Conservation (phyloP, 1,284 basidiomycete species). For the Ceratobasidium sp. region DNA sequence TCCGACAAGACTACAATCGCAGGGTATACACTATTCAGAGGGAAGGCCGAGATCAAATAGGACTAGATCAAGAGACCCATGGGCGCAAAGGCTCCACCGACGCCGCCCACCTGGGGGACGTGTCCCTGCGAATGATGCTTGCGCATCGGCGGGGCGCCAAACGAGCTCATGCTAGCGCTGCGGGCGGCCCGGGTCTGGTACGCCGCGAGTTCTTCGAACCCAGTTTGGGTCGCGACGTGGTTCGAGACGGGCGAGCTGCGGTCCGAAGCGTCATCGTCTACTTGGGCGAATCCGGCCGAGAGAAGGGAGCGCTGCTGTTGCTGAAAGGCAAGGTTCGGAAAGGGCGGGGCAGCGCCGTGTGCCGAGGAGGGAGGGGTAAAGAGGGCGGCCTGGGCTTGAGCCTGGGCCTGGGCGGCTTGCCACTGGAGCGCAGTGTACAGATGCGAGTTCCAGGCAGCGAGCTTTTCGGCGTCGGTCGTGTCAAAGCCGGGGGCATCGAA, state of each 20-base stretch:
- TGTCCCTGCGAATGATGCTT: conserved; percentile 31
- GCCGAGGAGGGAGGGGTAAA: conserved; percentile 35
- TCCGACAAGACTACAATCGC: not conserved
- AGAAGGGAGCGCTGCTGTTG: conserved; percentile 11
- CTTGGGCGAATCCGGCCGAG: not conserved
- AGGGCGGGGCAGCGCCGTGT: conserved; percentile 32
- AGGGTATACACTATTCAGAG: too few relatives aligned
- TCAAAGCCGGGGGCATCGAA: conserved; percentile 24
- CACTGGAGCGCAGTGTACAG: conserved; percentile 45
- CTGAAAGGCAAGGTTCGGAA: conserved; percentile 3
- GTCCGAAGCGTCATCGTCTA: conserved; percentile 6
- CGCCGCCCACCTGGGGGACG: conserved; percentile 34
- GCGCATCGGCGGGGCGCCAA: conserved; percentile 19
- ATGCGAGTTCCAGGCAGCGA: conserved; percentile 47
- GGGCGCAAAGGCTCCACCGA: conserved; percentile 28
- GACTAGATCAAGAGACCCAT: conserved; percentile 33
- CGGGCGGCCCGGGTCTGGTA: conserved; percentile 28
- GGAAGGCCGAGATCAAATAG: too few relatives aligned
- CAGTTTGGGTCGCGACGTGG: conserved; percentile 25
- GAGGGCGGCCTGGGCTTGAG: conserved; percentile 34
- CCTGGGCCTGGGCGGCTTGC: conserved; percentile 32
- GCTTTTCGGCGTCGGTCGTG: conserved; percentile 46
- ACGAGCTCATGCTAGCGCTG: conserved; percentile 33
- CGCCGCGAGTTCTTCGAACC: conserved; percentile 28
- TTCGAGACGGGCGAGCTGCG: not conserved